These are phyloP conservation scores for Sporothrix euskadiensis DNA, from an alignment of 2,329 filamentous ascomycete genomes.

Conservation along the genomic window DNA sequence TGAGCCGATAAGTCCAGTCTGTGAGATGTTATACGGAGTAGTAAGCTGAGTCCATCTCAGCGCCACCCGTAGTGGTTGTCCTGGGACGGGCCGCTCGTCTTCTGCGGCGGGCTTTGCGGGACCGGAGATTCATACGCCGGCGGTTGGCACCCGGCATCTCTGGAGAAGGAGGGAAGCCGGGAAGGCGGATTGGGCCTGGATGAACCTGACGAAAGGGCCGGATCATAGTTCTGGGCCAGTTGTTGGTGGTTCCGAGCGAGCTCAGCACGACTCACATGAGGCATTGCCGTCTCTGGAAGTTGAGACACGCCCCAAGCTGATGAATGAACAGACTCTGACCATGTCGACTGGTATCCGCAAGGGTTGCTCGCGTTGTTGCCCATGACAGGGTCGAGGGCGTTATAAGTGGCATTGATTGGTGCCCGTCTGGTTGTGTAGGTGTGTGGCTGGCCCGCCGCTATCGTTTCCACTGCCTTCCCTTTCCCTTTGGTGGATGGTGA, in stretches of 20 bases:
- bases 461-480: neutral
- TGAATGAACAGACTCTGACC: neutral
- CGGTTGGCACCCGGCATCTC: conserved; percentile 10
- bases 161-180: neutral
- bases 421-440: neutral
- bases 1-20: too few relatives aligned
- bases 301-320: neutral
- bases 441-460: neutral
- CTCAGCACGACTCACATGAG: neutral
- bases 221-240: neutral
- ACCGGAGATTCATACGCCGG: neutral
- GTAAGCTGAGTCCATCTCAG: neutral
- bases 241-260: neutral
- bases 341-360: conserved; percentile 3
- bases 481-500: neutral
- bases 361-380: neutral
- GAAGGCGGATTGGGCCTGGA: neutral
- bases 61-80: conserved; percentile 3
- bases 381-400: neutral
- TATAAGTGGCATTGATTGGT: neutral
- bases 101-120: neutral
- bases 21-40: too few relatives aligned
- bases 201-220: neutral
- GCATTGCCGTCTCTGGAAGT: neutral
- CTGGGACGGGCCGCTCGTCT: neutral